Base-by-base conservation (phyloP, 2,329 filamentous ascomycete genomes). In the Fusarium fracticaudum region DNA sequence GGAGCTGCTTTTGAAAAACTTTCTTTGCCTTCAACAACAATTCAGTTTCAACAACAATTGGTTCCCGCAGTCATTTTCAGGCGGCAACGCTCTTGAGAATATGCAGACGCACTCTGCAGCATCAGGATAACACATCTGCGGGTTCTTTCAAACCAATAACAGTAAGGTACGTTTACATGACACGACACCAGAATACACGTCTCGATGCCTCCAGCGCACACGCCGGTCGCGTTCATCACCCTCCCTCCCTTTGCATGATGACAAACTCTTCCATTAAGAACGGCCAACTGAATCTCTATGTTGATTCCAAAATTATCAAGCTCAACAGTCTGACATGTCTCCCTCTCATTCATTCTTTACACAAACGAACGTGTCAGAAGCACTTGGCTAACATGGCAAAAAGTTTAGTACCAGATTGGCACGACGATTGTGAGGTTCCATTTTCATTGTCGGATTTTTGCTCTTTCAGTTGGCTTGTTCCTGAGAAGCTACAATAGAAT, bases 271-370 rank as follows among this genome's bases (percentile, higher is more conserved):
- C 80, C 85, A 84, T 88, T 89, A 90, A 90, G 88, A 91, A 91
- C 89, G 88, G 88, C 89, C 89, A 90, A 89, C 89, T 87, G 87
- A 91, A 90, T 83, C 77, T 79, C 80, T 76, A 86, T 90, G 88
- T 89, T 87, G 88, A 90, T 79, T 78, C 75, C 84, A 83, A 84
- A 86, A 83, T 83, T 84, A 87, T 89, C 88, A 90, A 90, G 88
- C 88, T 90, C 87, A 90, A 89, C 87, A 90, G 87, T 91, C 88
- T 91, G 88, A 90, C 74, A 75, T 66, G 29, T 67, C 67, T 65
- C 58, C 41, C 45, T 60, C 45, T 50, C 53, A 53, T 35, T 64
- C 60, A 67, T 44, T 29, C 44, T 70, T 31, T 8, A 31, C 45
- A 26, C 40, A 22, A 55, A 22, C 45, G 40, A 67, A 43, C 13